Conservation (phyloP, 805 yeast genomes). For the Myxozyma geophila region DNA sequence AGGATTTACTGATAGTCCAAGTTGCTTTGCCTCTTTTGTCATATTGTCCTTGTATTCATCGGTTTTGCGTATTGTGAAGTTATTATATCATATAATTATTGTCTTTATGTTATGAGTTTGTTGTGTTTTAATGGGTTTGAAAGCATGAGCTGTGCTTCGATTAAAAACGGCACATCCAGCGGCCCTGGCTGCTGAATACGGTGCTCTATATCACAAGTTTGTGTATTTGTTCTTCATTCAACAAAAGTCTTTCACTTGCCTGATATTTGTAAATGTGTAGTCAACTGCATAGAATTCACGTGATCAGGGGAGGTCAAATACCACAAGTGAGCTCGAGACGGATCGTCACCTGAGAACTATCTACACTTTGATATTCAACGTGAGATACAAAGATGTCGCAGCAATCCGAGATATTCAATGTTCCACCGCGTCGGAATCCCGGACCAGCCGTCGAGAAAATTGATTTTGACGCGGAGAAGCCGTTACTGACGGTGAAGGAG, state of each 20-base stretch:
- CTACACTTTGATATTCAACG: neutral
- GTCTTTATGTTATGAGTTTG: neutral
- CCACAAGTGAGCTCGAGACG: neutral
- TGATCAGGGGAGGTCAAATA: neutral
- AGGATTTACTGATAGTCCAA: too few relatives aligned
- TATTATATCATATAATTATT: too few relatives aligned
- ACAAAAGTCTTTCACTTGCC: too few relatives aligned
- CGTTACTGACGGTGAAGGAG: constrained; percentile 5
- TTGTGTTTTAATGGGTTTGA: neutral
- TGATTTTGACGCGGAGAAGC: constrained; percentile 20
- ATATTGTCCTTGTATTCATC: too few relatives aligned
- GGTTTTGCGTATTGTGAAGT: too few relatives aligned
- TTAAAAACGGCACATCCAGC: too few relatives aligned
- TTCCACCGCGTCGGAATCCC: constrained; percentile 31
- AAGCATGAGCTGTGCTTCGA: too few relatives aligned
- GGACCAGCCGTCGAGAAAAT: constrained; percentile 16
- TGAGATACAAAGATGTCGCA: neutral
- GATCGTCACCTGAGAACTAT: neutral
- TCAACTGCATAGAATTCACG: neutral
- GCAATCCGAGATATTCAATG: constrained; percentile 24
- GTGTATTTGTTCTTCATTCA: too few relatives aligned
- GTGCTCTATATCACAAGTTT: too few relatives aligned
- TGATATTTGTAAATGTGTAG: neutral
- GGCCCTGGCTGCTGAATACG: too few relatives aligned
- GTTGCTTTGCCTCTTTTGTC: too few relatives aligned